These are phyloP conservation scores for Aspergillus quadricinctus DNA, from an alignment of 2,329 filamentous ascomycete species.

Conservation along the genomic window DNA sequence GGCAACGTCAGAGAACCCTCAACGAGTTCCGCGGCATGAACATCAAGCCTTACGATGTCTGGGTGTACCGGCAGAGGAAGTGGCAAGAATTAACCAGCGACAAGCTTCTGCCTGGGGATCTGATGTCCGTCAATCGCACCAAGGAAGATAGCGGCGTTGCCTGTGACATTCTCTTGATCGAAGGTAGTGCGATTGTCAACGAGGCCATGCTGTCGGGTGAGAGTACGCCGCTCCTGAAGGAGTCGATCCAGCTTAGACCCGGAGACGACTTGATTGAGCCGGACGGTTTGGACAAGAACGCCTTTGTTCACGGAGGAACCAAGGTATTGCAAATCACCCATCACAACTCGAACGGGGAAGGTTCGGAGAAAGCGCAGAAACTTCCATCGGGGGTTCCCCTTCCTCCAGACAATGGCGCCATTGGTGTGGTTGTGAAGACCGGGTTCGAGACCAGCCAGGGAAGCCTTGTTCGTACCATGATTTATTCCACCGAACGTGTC, in stretches of 20 bases:
- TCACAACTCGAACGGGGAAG: slow-evolving; percentile 66
- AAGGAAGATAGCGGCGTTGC: slow-evolving; percentile 97
- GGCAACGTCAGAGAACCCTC: slow-evolving; percentile 94
- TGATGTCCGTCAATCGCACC: slow-evolving; percentile 86
- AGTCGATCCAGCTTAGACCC: slow-evolving; percentile 87
- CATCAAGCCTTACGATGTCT: slow-evolving; percentile 96
- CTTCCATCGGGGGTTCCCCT: slow-evolving; percentile 70
- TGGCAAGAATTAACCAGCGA: slow-evolving; percentile 90
- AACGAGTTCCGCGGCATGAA: slow-evolving; percentile 98
- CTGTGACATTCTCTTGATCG: slow-evolving; percentile 92
- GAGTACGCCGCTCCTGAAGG: slow-evolving; percentile 93
- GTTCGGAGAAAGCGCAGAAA: slow-evolving; percentile 56
- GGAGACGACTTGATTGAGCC: slow-evolving; percentile 74
- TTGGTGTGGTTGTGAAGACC: slow-evolving; percentile 94
- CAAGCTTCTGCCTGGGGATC: slow-evolving; percentile 84
- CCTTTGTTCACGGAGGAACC: slow-evolving; percentile 94
- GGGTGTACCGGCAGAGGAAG: slow-evolving; percentile 79
- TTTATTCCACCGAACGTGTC: slow-evolving; percentile 96
- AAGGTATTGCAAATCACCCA: slow-evolving; percentile 96
- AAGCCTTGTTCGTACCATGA: slow-evolving; percentile 97
- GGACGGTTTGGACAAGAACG: slow-evolving; percentile 92
- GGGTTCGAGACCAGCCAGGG: slow-evolving; percentile 98
- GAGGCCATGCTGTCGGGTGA: slow-evolving; percentile 99
- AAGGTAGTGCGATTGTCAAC: slow-evolving; percentile 95
- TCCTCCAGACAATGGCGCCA: slow-evolving; percentile 89